A percentile compares a stretch with the other conserved stretches of the same genome.
Conservation (phyloP, 2,329 filamentous ascomycete genomes). For the Aschersonia sp. region DNA sequence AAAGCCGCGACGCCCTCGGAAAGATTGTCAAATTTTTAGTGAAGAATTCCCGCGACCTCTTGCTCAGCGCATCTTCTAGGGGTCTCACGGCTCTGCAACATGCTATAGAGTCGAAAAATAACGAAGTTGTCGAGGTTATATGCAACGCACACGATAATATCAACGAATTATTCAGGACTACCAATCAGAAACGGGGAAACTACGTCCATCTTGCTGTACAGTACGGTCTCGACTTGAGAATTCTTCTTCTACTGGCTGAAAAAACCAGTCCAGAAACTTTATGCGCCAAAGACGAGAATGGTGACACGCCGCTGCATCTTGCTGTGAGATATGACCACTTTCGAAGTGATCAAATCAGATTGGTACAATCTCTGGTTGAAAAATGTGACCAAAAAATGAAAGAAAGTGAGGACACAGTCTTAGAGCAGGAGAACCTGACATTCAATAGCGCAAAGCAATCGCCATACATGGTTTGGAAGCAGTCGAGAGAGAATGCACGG, state of each 20-base stretch:
- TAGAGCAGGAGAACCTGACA: neutral
- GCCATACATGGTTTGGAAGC: neutral
- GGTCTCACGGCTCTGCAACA: neutral
- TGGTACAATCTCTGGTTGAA: conserved; percentile 6
- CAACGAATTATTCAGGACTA: neutral
- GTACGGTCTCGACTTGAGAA: neutral
- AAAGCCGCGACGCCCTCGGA: neutral
- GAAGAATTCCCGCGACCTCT: neutral
- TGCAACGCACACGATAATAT: neutral
- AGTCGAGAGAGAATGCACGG: neutral
- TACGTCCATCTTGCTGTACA: neutral
- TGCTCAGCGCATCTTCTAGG: neutral
- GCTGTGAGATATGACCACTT: conserved; percentile 10
- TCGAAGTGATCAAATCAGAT: conserved; percentile 7
- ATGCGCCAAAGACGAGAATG: neutral
- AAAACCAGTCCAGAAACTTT: neutral
- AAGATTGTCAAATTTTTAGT: neutral
- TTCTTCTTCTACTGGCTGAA: neutral
- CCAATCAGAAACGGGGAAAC: neutral
- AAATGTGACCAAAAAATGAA: conserved; percentile 6
- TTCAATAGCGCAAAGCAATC: neutral
- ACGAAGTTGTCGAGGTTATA: neutral
- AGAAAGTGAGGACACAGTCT: neutral
- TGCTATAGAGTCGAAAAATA: neutral
- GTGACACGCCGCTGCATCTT: conserved; percentile 10